Conservation (phyloP, 2,329 filamentous ascomycete genomes). For the Colletotrichum horii region DNA sequence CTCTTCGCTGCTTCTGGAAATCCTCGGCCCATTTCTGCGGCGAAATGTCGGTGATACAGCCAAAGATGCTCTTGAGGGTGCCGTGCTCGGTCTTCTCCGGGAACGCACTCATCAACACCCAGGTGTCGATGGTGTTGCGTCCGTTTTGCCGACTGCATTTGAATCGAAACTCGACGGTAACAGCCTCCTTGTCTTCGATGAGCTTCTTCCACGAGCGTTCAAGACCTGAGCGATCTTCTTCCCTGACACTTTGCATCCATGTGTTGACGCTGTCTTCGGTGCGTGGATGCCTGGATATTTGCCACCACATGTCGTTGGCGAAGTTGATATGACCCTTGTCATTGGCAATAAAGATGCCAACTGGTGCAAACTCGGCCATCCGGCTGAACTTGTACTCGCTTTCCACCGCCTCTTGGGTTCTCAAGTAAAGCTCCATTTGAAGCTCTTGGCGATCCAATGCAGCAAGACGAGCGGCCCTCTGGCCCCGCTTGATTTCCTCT, state of each 20-base stretch:
- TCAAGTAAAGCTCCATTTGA: conserved; percentile 73
- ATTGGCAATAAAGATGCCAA: conserved; percentile 86
- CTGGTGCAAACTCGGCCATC: conserved; percentile 84
- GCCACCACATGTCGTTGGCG: conserved; percentile 81
- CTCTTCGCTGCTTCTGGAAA: conserved; percentile 76
- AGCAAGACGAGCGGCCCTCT: conserved; percentile 75
- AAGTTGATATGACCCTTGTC: conserved; percentile 74
- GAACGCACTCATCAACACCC: conserved; percentile 79
- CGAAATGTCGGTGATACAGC: conserved; percentile 84
- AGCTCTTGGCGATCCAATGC: conserved; percentile 79
- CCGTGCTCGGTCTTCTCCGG: conserved; percentile 72
- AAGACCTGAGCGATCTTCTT: conserved; percentile 67
- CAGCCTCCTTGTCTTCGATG: conserved; percentile 63
- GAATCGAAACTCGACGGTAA: conserved; percentile 78
- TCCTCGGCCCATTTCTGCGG: conserved; percentile 86
- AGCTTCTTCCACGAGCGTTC: conserved; percentile 67
- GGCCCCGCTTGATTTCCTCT: conserved; percentile 78
- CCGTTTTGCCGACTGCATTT: conserved; percentile 69
- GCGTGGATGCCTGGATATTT: conserved; percentile 71
- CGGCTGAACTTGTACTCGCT: conserved; percentile 81
- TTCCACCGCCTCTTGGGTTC: conserved; percentile 66
- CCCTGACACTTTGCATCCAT: conserved; percentile 76
- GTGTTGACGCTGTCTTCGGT: conserved; percentile 61
- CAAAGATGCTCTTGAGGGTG: conserved; percentile 75
- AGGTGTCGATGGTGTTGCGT: conserved; percentile 69